phyloP scores from a whole-genome alignment of 73 alveolate species.

The Paramecium biaurelia region DNA sequence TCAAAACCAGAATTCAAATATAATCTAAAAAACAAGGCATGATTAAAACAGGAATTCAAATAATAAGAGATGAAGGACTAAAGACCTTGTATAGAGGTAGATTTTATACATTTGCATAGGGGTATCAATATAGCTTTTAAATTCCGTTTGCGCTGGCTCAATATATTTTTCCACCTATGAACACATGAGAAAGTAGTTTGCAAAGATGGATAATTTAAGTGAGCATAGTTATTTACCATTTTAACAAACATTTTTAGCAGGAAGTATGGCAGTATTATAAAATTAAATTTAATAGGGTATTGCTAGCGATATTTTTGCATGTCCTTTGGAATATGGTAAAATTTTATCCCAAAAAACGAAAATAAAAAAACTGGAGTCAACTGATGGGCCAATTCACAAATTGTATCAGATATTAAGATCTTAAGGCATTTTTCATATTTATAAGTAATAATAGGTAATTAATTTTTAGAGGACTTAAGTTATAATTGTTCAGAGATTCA shows the following conservation, averaged over 20 bases:
- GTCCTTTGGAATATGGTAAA: conserved; percentile 18
- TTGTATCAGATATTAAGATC: background rate
- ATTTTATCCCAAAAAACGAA: background rate
- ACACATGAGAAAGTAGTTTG: background rate
- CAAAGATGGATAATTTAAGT: background rate
- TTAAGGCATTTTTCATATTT: background rate
- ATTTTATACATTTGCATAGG: background rate
- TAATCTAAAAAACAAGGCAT: background rate
- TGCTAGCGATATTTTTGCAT: background rate
- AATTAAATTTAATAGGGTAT: background rate
- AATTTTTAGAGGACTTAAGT: too few relatives aligned
- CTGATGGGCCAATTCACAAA: background rate
- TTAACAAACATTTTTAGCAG: background rate
- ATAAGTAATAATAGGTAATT: too few relatives aligned
- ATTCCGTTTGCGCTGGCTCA: background rate
- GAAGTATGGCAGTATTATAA: background rate
- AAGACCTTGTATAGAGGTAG: background rate
- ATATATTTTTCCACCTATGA: conserved; percentile 6
- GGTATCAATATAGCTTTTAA: background rate
- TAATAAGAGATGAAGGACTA: background rate
- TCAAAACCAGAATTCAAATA: conserved; percentile 20
- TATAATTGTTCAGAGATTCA: too few relatives aligned
- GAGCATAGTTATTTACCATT: background rate
- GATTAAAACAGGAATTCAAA: background rate
- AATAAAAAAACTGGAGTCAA: background rate